phyloP scores from a whole-genome alignment of 768 basidiomycete species.

The Pisolithus marmoratus region DNA sequence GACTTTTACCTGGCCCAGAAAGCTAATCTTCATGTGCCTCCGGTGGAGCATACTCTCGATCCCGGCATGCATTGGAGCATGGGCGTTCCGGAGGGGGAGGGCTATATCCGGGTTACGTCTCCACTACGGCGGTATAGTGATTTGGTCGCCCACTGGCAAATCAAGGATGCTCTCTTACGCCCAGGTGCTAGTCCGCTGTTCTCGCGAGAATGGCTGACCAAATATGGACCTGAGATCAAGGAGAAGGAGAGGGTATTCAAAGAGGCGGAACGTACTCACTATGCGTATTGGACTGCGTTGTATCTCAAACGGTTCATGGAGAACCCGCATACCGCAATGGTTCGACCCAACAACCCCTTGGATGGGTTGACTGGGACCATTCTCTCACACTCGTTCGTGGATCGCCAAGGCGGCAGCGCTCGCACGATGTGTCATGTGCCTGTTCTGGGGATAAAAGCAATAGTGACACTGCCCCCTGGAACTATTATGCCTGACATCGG shows the following conservation, averaged over 20 bases:
- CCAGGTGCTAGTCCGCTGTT: constrained; percentile 37
- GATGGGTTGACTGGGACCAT: constrained; percentile 22
- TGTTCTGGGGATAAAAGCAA: constrained; percentile 20
- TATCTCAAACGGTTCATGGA: constrained; percentile 36
- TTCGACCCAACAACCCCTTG: constrained; percentile 25
- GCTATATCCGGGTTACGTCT: constrained; percentile 80
- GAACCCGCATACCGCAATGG: constrained; percentile 13
- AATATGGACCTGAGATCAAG: constrained; percentile 34
- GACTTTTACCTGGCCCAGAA: constrained; percentile 31
- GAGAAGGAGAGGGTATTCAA: constrained; percentile 31
- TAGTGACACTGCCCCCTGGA: constrained; percentile 7
- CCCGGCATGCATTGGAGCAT: constrained; percentile 63
- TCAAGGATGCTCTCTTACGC: constrained; percentile 67
- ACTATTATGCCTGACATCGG: constrained; percentile 17
- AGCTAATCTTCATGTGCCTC: constrained; percentile 28
- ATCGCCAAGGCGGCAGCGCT: constrained; percentile 3
- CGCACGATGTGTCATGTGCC: constrained; percentile 16
- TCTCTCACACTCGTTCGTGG: constrained; percentile 8
- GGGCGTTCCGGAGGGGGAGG: constrained; percentile 66
- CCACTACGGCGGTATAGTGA: constrained; percentile 85
- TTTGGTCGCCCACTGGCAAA: constrained; percentile 86
- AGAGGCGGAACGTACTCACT: constrained; percentile 28
- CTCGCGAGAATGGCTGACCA: constrained; percentile 39
- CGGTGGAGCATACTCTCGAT: constrained; percentile 41
- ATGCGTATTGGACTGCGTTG: constrained; percentile 36